Base-by-base conservation (phyloP, 345 rosid genomes). In the Brassica juncea region DNA sequence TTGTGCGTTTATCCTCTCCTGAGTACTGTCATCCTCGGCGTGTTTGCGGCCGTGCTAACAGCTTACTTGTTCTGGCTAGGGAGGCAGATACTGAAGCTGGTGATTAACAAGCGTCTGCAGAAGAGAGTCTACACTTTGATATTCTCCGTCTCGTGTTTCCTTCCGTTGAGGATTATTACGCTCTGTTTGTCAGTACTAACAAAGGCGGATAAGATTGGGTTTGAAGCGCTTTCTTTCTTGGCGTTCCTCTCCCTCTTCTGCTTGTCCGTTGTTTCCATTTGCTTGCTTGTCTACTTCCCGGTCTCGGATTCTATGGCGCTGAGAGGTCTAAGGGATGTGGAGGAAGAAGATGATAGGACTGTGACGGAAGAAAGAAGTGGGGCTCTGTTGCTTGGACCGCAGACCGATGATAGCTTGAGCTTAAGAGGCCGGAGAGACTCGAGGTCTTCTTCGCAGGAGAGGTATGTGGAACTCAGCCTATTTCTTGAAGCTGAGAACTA, bases 241-340 rank as follows among this genome's bases (percentile, higher is more conserved):
- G 92, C 97, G n/a, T 96, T 93, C 86, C 86, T 93, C 63, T 86
- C 90, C 39, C 89, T 91, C 80, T 72, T 89, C 49, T 87, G 89
- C 77, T 93, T 93, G 81, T 86, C 86, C 34, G 92, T 89, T 73
- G 86, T 93, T 66, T 87, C 92, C 71, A 92, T 96, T 62, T 89
- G 84, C 86, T 58, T 93, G 87, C 91, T 96, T 70, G 99, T 92
- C 21, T 96, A 89, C 87, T 88, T 69, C 82, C 99, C 99, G 0
- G 87, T 96, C 61, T 88, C 93, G 2, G 98, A 96, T 85, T 93
- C 97, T 32, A 85, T 96, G 81, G 98, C 99, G n/a, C 72, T 93
- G 67, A 90, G 93, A 52, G 88, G 80, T 82, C 77, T 85, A 16
- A 75, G 78, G 55, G 94, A 96, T 77, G 71, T 87, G 73, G 70